Evolutionary conservation across 768 basidiomycete genomes (phyloP), one percentile per base, ranked within the genome.

Genomic region (Tricholoma saponaceum): DNA sequence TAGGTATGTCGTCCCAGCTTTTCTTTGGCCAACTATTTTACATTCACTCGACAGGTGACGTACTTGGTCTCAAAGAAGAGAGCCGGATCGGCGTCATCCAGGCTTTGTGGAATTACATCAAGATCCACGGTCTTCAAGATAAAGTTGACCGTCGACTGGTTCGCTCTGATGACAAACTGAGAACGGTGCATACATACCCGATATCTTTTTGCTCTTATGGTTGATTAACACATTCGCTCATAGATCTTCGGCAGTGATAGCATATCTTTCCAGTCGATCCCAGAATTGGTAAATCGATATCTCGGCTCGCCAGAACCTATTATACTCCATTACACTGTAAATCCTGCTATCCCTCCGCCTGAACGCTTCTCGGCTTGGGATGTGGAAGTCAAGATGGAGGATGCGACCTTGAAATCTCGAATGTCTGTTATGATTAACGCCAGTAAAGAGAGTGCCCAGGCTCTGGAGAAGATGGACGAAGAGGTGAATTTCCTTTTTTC

Each of bases 91-190:
- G 89, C 5, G 83, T 92, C 16, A 80, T 96, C 16, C 87, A 92
- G 56, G 83, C 90, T 0, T 69, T 97, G 10, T 98, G 95, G 95
- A 91, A 89, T 65, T 94, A 95, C 64, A 89, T 97, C 74, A 96
- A 95, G 68, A 75, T 87, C 13, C 79, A 93, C 62, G 83, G 84
- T 23, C 73, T 95, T 16, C 91, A 93, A 70, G 92, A 93, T 70
- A 92, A 92, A 62, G 82, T 82, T 0, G 90, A 93, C 70, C 76
- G 90, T 56, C 81, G 86, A 37, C 69, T 84, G 52, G 83, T 93
- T 52, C 82, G 83, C 10, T 78, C 84, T 2, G 91, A 93, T 64
- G 88, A 85, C 12, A 78, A 77, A 55, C 74, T 92, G 44, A 76
- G 83, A 69, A 77, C 81, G 0, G 92, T 92, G 67, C 58, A 75